Percentiles rank a stretch among this genome's conserved stretches.
These are phyloP conservation scores for Colletotrichum musicola DNA, from an alignment of 2,329 filamentous ascomycete genomes.

Conservation along the genomic window DNA sequence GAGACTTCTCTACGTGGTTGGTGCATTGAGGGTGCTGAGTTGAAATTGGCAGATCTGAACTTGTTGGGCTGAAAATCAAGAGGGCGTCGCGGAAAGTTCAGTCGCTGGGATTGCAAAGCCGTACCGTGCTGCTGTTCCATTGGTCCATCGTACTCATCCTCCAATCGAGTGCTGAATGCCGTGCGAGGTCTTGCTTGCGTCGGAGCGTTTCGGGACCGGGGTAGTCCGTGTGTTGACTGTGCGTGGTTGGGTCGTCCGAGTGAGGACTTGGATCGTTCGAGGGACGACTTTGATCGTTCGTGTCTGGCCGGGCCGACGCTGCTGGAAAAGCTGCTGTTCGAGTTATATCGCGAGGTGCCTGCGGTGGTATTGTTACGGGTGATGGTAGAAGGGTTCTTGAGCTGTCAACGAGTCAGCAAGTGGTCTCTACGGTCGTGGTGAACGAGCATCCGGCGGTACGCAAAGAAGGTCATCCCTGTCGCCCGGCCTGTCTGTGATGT, in stretches of 20 bases:
- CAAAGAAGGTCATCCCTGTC: constrained; percentile 29
- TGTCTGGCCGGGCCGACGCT: constrained; percentile 68
- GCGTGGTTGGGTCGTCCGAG: constrained; percentile 55
- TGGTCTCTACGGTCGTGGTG: neutral
- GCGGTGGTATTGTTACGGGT: constrained; percentile 55
- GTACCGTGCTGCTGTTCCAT: constrained; percentile 52
- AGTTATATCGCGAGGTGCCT: constrained; percentile 39
- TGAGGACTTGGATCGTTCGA: constrained; percentile 47
- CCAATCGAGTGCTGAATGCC: constrained; percentile 55
- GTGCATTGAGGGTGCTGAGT: constrained; percentile 43
- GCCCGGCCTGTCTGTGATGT: constrained; percentile 20
- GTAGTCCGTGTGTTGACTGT: constrained; percentile 46
- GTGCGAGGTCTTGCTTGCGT: constrained; percentile 53
- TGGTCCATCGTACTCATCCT: constrained; percentile 53
- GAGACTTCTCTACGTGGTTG: constrained; percentile 58
- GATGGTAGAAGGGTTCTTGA: constrained; percentile 45
- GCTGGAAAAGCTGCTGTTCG: constrained; percentile 64
- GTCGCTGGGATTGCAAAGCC: constrained; percentile 38
- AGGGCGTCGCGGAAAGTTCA: constrained; percentile 22
- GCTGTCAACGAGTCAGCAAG: constrained; percentile 43
- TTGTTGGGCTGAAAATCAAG: constrained; percentile 41
- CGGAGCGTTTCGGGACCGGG: constrained; percentile 53
- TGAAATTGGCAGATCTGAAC: constrained; percentile 42
- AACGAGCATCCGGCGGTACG: constrained; percentile 20
- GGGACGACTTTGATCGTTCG: constrained; percentile 65